Base-by-base conservation (phyloP, 768 basidiomycete genomes). In the Suillus discolor region DNA sequence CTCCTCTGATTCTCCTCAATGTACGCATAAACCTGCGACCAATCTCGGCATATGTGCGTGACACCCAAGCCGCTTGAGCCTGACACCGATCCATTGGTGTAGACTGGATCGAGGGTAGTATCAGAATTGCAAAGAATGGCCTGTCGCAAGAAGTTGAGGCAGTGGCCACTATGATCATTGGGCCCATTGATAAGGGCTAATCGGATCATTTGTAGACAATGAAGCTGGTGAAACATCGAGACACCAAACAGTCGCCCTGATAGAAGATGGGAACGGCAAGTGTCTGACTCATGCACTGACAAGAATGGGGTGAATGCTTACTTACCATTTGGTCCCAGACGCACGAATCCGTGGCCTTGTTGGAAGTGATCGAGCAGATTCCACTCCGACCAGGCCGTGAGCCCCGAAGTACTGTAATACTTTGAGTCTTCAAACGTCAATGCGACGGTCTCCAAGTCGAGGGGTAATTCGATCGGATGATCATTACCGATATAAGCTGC, bases 111-210 rank as follows among this genome's bases (percentile, higher is more conserved):
- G 20, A 85, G 74, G 2, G 82, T 83, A 39, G 79, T 71, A 66
- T 84, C 82, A 6, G 81, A 76, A 12, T 71, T 69, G 67, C 83
- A 85, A 28, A 83, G 71, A 7, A 76, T 75, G 65, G 72, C 73
- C 65, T 83, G 78, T 18, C 82, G 73, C 39, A 85, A 71, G 67
- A 83, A 83, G 61, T 81, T 81, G 34, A 80, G 74, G 66, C 82
- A 84, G 67, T 83, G 83, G 3, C 63, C 57, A n/a, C 64, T 60
- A 28, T 71, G 71, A 1, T 49, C 67, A 28, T 49, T 64, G 8
- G 36, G 42, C 15, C 45, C 15, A 6, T 49, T 23, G 1, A 54
- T 28, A 7, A 69, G 36, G n/a, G 61, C 67, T 45, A 34, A 12
- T 20, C 62, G 64, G 25, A 75, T 61, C 23, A 55, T 62, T 49